These are phyloP conservation scores for Yarrowia bubula DNA, from an alignment of 805 yeast genomes.

Conservation along the genomic window DNA sequence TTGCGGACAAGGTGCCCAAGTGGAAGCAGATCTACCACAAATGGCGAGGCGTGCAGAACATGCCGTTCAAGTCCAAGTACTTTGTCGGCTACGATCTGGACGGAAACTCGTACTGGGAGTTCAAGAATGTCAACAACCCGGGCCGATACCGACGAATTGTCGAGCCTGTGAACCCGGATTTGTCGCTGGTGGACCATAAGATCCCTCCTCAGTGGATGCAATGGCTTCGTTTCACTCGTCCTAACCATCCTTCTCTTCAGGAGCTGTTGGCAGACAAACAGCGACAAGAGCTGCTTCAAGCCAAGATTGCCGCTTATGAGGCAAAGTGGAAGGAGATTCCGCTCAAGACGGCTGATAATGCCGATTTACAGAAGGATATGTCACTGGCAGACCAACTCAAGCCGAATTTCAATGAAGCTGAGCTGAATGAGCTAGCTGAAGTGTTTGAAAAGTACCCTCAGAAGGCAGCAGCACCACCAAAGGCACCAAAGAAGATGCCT, in stretches of 20 bases:
- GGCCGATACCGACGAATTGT: slow-evolving; percentile 60
- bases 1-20: slow-evolving; percentile 22
- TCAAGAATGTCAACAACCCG: slow-evolving; percentile 52
- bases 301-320: slow-evolving; percentile 48
- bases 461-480: not conserved
- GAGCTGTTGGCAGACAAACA: slow-evolving; percentile 60
- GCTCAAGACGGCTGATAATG: slow-evolving; percentile 31
- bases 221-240: slow-evolving; percentile 70
- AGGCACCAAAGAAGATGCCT: not conserved
- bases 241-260: slow-evolving; percentile 56
- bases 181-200: slow-evolving; percentile 58
- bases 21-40: slow-evolving; percentile 24
- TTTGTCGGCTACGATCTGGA: slow-evolving; percentile 73
- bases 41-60: slow-evolving; percentile 43
- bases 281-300: slow-evolving; percentile 54
- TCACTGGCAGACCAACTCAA: slow-evolving; percentile 7
- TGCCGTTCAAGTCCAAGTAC: slow-evolving; percentile 69
- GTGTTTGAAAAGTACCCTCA: slow-evolving; percentile 17
- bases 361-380: slow-evolving; percentile 9
- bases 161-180: slow-evolving; percentile 51
- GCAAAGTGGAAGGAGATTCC: slow-evolving; percentile 41
- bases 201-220: slow-evolving; percentile 63
- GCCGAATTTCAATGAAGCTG: not conserved
- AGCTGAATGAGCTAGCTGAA: not conserved
- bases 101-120: slow-evolving; percentile 87